phyloP scores from a whole-genome alignment of 1,139 yeast genomes.

The Kodamaea suecica region DNA sequence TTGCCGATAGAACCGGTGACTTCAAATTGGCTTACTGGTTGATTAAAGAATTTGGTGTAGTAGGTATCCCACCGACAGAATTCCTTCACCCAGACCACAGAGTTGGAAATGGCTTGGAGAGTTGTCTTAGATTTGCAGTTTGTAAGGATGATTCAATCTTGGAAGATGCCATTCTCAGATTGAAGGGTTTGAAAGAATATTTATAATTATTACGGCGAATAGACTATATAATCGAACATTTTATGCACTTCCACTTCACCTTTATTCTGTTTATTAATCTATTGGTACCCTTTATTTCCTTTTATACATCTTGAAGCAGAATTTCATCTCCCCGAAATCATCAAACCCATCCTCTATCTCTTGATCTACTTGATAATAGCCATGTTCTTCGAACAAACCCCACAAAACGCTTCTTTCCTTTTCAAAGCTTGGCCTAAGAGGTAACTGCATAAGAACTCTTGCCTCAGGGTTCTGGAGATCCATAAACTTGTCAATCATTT shows the following conservation, averaged over 20 bases:
- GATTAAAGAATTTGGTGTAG: constrained; percentile 88
- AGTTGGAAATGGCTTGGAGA: constrained; percentile 73
- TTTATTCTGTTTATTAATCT: too few relatives aligned
- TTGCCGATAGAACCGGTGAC: constrained; percentile 66
- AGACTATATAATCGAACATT: neutral
- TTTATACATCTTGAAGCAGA: constrained; percentile 48
- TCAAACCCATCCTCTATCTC: constrained; percentile 64
- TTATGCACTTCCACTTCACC: too few relatives aligned
- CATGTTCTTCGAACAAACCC: constrained; percentile 41
- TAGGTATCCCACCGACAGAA: constrained; percentile 95
- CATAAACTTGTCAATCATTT: constrained; percentile 50
- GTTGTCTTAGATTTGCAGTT: constrained; percentile 87
- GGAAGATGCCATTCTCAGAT: constrained; percentile 75
- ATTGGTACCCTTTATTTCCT: too few relatives aligned
- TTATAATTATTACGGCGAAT: constrained; percentile 9
- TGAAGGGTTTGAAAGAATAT: constrained; percentile 66
- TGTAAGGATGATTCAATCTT: constrained; percentile 85
- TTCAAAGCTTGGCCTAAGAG: constrained; percentile 66
- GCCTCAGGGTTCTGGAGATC: constrained; percentile 30
- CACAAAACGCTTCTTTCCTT: constrained; percentile 61
- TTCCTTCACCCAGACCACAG: constrained; percentile 62
- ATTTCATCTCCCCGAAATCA: constrained; percentile 77
- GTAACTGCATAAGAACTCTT: constrained; percentile 66
- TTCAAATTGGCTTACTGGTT: constrained; percentile 90
- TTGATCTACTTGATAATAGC: constrained; percentile 23